phyloP scores from a whole-genome alignment of 495 filamentous ascomycete species.

The Hypoxylon perforatum region DNA sequence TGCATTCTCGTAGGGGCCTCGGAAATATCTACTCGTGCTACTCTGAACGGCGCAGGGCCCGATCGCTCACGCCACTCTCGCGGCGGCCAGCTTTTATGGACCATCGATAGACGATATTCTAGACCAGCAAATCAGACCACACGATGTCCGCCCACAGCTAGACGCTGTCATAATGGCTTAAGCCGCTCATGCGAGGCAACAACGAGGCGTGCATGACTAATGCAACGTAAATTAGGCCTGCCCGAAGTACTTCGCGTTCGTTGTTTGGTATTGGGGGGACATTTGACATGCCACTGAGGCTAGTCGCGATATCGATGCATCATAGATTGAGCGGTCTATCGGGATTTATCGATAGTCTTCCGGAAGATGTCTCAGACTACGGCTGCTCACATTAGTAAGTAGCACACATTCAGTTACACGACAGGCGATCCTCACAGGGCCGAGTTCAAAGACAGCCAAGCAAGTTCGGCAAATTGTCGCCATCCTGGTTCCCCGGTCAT shows the following conservation, averaged over 20 bases:
- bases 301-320: neutral
- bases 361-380: conserved; percentile 24
- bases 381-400: neutral
- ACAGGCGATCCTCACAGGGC: neutral
- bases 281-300: neutral
- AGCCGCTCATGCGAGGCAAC: neutral
- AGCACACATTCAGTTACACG: neutral
- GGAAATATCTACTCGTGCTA: no score
- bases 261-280: neutral
- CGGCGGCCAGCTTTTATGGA: neutral
- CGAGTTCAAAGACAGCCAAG: neutral
- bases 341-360: conserved; percentile 18
- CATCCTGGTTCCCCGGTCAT: neutral
- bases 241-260: neutral
- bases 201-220: neutral
- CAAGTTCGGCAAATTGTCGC: neutral
- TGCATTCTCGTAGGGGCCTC: neutral
- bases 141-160: neutral
- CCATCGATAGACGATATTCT: neutral
- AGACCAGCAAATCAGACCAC: neutral
- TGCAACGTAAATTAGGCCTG: neutral
- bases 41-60: no score
- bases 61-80: neutral
- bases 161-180: neutral
- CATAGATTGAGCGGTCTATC: conserved; percentile 13